Base-by-base conservation (phyloP, 2,329 filamentous ascomycete genomes). In the Talaromyces islandicus region DNA sequence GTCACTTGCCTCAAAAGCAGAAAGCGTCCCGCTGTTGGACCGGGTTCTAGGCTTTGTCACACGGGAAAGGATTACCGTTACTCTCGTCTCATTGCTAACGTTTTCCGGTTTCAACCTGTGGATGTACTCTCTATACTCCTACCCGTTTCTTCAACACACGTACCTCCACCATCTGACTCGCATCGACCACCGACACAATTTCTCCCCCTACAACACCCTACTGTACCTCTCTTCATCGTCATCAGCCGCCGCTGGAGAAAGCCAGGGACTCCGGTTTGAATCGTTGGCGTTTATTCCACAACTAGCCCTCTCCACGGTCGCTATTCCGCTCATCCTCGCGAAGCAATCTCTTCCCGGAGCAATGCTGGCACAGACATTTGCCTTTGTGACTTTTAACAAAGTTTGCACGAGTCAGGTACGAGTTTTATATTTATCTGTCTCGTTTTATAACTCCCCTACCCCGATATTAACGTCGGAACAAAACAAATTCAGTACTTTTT, bases 381-480 rank as follows among this genome's bases (percentile, higher is more conserved):
- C 93, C 0, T 99, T 99, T 75, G 94, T 97, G 4, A 88, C 92
- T 0, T 97, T 97, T 68, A 99, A 99, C 78, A 99, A 99, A 79
- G 94, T 99, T 63, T 97, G 93, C 82, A 99, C 94, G 3, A 96
- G 92, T 70, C 93, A 97, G 83, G 91, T 94, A 83, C 64, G 82
- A 71, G 14, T 30, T 57, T 27, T 19, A 29, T 30, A 17, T 38
- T 57, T 30, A 30, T 27, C 17, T 11, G 12, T 5, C 24, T 21
- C 12, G 1, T 25, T 43, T 27, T 24, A n/a, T 50, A 50, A 24
- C 30, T 30, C 38, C 21, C 7, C 14, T 27, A 5, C 9, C 6
- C 9, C 12, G 11, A 12, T 14, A 35, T 35, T 35, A 35, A 35
- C 14, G 3, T 6, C 14, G 2, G n/a, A 48, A 32, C 19, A 17